Evolutionary conservation across 192 early-diverging fungal genomes (phyloP), one percentile per base, ranked within the genome.

Genomic region (Coemansia biformis): DNA sequence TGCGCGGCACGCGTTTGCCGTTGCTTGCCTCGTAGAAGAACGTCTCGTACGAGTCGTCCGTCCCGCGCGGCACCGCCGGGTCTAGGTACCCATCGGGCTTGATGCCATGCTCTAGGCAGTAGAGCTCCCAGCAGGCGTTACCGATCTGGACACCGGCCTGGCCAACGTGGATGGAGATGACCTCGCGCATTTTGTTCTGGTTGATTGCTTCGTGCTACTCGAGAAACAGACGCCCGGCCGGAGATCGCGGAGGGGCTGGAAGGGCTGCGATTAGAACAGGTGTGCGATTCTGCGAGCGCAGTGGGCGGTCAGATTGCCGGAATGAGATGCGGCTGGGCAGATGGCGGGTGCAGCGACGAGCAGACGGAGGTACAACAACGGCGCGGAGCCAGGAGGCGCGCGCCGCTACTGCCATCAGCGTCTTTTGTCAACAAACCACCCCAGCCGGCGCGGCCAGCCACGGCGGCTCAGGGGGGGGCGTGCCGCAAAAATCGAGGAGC

Each of bases 61-160:
- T 78, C 22, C 54, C 43, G 21, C 43, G 38, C 30, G 54, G 47
- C 14, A 52, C 42, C 32, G 38, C 43, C 19, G 63, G 59, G 62
- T 65, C 49, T 35, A 63, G 38, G 48, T 57, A 59, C 59, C 95
- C 95, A 68, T 98, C 95, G 54, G 95, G 92, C 64, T 89, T 83
- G 65, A 99, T 92, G 53, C 93, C 93, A 80, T 99, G 96, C 76
- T 99, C 96, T 40, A 86, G 79, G 62, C 83, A 89, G 77, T 84
- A 87, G 77, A 99, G 88, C 79, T 99, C 96, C 96, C 96, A 99
- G 79, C 96, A 99, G 82, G 93, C 91, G 83, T 97, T 97, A 88
- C 96, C 96, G 64, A 99, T 99, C 76, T 99, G 96, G 75, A 99
- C 92, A 96, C 96, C 96, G 66, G 96, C 96, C 67, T 84, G 83